Conservation (phyloP, 2,329 filamentous ascomycete species). For the Colletotrichum caudatum region DNA sequence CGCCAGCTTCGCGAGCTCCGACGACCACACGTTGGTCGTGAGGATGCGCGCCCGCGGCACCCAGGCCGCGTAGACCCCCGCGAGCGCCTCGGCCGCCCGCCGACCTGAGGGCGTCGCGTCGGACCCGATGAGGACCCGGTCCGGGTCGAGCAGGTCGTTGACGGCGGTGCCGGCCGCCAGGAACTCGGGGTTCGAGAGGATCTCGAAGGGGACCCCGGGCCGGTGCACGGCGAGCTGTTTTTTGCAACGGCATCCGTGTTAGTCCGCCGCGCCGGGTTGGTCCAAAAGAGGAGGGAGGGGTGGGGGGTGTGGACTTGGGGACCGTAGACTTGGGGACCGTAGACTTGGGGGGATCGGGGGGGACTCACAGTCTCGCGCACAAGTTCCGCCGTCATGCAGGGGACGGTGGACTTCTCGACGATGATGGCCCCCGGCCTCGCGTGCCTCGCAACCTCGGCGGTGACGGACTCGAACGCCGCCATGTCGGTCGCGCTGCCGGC, state of each 20-base stretch:
- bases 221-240: constrained; percentile 66
- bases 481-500: constrained; percentile 79
- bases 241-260: not conserved
- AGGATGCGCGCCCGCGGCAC: constrained; percentile 75
- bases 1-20: constrained; percentile 82
- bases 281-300: not conserved
- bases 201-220: constrained; percentile 75
- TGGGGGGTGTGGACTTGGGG: not conserved
- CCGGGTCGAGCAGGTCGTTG: constrained; percentile 75
- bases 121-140: constrained; percentile 81
- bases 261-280: not conserved
- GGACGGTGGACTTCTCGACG: constrained; percentile 86
- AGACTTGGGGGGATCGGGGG: no score
- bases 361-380: constrained; percentile 73
- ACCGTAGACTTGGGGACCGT: no score
- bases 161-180: constrained; percentile 82
- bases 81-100: constrained; percentile 72
- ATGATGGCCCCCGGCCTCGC: constrained; percentile 78
- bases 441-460: constrained; percentile 73
- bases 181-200: constrained; percentile 86
- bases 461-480: constrained; percentile 77
- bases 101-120: constrained; percentile 69
- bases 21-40: constrained; percentile 80
- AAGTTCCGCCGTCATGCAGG: constrained; percentile 77
- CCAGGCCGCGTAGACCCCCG: constrained; percentile 77